Conservation (phyloP, 176 grass and related monocot species). For the Eremochloa ophiuroides region DNA sequence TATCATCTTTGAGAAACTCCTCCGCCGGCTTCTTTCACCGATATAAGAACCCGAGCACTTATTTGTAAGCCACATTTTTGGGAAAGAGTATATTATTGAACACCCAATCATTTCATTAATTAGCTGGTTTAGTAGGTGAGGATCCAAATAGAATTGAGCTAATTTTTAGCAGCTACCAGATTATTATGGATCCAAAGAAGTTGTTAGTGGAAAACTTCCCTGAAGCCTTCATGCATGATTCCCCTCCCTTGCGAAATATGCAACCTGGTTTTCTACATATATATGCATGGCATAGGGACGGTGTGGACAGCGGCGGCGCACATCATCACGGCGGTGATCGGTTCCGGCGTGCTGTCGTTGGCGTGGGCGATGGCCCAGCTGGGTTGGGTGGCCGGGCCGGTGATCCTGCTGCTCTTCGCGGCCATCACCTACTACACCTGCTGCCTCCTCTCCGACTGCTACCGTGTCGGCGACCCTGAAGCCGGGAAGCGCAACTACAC, state of each 20-base stretch:
- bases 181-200: too few relatives aligned
- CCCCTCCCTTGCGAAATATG: neutral
- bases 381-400: conserved; percentile 61
- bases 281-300: conserved; percentile 36
- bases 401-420: conserved; percentile 55
- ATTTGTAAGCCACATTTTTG: too few relatives aligned
- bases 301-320: conserved; percentile 78
- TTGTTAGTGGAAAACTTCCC: too few relatives aligned
- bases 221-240: neutral
- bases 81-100: too few relatives aligned
- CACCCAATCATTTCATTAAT: too few relatives aligned
- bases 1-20: too few relatives aligned
- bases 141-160: too few relatives aligned
- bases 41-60: too few relatives aligned
- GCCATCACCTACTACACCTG: conserved; percentile 78
- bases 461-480: conserved; percentile 55
- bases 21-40: too few relatives aligned
- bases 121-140: too few relatives aligned
- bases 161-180: too few relatives aligned
- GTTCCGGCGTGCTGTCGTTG: conserved; percentile 79
- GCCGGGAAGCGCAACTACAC: conserved; percentile 75
- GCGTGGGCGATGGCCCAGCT: conserved; percentile 87
- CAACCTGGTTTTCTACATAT: neutral
- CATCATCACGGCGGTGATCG: conserved; percentile 93
- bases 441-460: conserved; percentile 70